Evolutionary conservation across 495 filamentous ascomycete genomes (phyloP), one percentile per base, ranked within the genome.

Genomic region (Saxophila tyrrhenica): DNA sequence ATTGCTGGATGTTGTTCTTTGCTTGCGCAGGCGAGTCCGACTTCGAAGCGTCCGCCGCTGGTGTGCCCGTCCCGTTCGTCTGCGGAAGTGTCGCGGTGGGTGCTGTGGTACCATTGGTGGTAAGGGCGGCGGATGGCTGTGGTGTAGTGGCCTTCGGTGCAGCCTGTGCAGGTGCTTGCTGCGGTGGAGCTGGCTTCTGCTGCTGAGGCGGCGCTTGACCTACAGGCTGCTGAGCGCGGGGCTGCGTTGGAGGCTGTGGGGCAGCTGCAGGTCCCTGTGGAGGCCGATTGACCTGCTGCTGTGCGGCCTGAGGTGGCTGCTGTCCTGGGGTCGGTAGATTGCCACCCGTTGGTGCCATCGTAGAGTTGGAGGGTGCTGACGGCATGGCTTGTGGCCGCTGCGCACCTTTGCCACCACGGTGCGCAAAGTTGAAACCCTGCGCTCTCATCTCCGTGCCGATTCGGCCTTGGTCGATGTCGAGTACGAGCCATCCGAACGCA

Each of bases 401-500:
- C 20, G 72, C 66, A 57, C 43, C 58, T 67, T 86, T 86, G 25
- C 76, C 73, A 20, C 82, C 81, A 56, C 92, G 83, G 69, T 99
- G 94, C 32, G 94, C 85, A 67, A 99, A 99, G 76, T 99, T 99
- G 81, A 99, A 99, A 32, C 92, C 92, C 66, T 97, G 92, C 13
- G 92, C 94, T 57, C 88, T 79, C 91, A 97, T 99, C 69, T 97
- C 92, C 0, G 92, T 97, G 11, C 89, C 92, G 61, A 99, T 99
- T 41, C 94, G 78, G 21, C 92, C 92, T 63, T 82, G 83, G 64
- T 97, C 90, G 43, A 99, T 80, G 62, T 99, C 92, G 54, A 99
- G 72, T 16, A 97, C 89, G 48, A 99, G 74, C 75, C 85, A 97
- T 44, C 92, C 92, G 66, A 95, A 99, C 13, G 92, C 94, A 35